Conservation (phyloP, 139 green algal genomes). For the Diplosphaera chodatii region DNA sequence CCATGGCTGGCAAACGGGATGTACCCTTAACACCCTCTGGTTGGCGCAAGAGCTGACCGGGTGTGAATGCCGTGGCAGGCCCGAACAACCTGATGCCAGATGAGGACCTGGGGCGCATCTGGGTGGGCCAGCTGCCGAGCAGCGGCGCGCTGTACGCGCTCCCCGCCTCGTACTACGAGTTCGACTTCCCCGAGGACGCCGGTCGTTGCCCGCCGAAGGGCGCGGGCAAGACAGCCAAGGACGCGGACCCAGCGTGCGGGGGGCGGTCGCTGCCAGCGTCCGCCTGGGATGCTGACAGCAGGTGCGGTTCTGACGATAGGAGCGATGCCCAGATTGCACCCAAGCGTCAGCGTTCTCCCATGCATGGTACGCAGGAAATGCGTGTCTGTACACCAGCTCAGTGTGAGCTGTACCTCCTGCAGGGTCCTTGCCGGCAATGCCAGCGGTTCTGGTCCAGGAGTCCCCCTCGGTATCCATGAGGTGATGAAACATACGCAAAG, state of each 20-base stretch:
- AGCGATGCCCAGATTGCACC: too few relatives aligned
- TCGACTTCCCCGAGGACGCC: not conserved
- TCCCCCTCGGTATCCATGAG: not conserved
- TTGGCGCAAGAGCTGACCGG: too few relatives aligned
- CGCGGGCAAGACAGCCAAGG: not conserved
- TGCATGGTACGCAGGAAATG: too few relatives aligned
- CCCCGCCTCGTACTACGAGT: not conserved
- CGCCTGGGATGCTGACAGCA: not conserved
- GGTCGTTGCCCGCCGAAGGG: not conserved
- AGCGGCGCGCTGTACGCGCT: constrained; percentile 5
- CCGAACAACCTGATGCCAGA: not conserved
- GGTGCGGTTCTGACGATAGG: too few relatives aligned
- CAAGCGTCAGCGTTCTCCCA: too few relatives aligned
- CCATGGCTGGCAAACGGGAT: too few relatives aligned
- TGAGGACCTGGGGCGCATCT: constrained; percentile 4
- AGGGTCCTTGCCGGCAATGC: not conserved
- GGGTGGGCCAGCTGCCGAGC: not conserved
- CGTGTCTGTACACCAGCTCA: too few relatives aligned
- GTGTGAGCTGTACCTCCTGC: too few relatives aligned
- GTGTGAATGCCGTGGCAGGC: not conserved
- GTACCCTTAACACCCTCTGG: too few relatives aligned
- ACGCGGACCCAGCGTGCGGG: not conserved
- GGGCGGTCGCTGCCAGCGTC: not conserved
- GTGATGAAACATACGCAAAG: too few relatives aligned
- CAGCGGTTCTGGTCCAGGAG: not conserved